phyloP scores from a whole-genome alignment of 768 basidiomycete species.

The Collybia sordida region DNA sequence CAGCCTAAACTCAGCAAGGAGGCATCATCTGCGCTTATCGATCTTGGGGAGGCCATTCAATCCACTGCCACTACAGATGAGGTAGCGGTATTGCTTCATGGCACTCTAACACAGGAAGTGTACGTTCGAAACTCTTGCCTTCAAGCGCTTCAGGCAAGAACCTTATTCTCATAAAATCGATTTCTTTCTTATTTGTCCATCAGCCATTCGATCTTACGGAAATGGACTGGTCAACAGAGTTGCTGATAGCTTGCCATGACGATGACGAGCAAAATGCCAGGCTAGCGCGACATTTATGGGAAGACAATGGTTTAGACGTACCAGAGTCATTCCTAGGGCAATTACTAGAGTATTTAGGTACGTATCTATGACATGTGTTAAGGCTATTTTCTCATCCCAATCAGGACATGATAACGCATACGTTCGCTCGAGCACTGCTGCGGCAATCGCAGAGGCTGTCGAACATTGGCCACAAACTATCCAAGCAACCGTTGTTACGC shows the following conservation, averaged over 20 bases:
- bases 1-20: conserved; percentile 85
- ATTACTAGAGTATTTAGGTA: conserved; percentile 72
- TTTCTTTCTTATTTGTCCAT: background rate
- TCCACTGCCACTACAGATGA: conserved; percentile 64
- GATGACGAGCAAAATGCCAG: conserved; percentile 82
- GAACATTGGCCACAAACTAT: conserved; percentile 66
- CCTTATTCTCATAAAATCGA: background rate
- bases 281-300: conserved; percentile 83
- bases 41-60: conserved; percentile 78
- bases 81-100: conserved; percentile 60
- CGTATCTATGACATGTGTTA: conserved; percentile 11
- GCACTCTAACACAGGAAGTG: conserved; percentile 82
- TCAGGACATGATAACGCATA: conserved; percentile 79
- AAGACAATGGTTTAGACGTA: conserved; percentile 92
- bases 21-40: conserved; percentile 76
- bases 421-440: conserved; percentile 71
- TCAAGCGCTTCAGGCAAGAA: conserved; percentile 80
- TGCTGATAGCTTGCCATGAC: conserved; percentile 90
- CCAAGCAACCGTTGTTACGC: conserved; percentile 41
- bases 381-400: background rate
- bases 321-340: conserved; percentile 61
- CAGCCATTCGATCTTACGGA: conserved; percentile 96
- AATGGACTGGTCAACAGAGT: conserved; percentile 84
- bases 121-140: conserved; percentile 87
- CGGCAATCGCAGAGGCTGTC: conserved; percentile 75